These are phyloP conservation scores for Alternaria brassicae DNA, from an alignment of 2,329 filamentous ascomycete genomes.

Conservation along the genomic window DNA sequence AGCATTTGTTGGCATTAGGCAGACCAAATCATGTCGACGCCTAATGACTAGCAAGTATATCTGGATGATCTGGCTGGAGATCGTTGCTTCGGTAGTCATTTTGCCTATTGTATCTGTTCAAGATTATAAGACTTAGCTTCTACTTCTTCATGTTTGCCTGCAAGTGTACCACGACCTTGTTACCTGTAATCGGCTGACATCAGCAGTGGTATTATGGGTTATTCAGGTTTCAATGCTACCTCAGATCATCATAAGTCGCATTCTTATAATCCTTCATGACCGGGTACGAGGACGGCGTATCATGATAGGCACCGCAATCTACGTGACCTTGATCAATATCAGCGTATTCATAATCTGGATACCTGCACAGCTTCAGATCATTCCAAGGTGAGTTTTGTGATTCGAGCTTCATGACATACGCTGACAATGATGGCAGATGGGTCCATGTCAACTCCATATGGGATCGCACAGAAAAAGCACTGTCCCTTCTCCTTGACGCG, in stretches of 20 bases:
- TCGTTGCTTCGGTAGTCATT: slow-evolving; percentile 53
- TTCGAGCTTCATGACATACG: neutral
- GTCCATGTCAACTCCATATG: slow-evolving; percentile 35
- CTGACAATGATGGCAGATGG: slow-evolving; percentile 14
- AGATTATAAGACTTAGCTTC: slow-evolving; percentile 43
- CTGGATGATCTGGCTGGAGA: slow-evolving; percentile 58
- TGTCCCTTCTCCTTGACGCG: slow-evolving; percentile 34
- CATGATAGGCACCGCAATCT: slow-evolving; percentile 21
- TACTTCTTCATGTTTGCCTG: slow-evolving; percentile 41
- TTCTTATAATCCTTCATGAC: slow-evolving; percentile 34
- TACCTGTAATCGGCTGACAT: slow-evolving; percentile 7
- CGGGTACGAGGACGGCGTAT: slow-evolving; percentile 21
- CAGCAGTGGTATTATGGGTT: slow-evolving; percentile 32
- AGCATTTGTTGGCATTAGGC: slow-evolving; percentile 40
- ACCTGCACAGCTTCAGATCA: slow-evolving; percentile 36
- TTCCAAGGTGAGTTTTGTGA: slow-evolving; percentile 13
- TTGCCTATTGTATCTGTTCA: slow-evolving; percentile 43
- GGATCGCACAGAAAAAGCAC: slow-evolving; percentile 37
- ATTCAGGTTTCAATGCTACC: slow-evolving; percentile 40
- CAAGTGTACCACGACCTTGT: slow-evolving; percentile 12
- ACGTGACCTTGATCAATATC: slow-evolving; percentile 38
- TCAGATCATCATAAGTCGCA: slow-evolving; percentile 42
- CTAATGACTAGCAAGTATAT: slow-evolving; percentile 50
- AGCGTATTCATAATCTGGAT: slow-evolving; percentile 42
- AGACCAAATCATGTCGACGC: slow-evolving; percentile 30